phyloP scores from a whole-genome alignment of 148 eudicot species.

The Mesembryanthemum crystallinum region DNA sequence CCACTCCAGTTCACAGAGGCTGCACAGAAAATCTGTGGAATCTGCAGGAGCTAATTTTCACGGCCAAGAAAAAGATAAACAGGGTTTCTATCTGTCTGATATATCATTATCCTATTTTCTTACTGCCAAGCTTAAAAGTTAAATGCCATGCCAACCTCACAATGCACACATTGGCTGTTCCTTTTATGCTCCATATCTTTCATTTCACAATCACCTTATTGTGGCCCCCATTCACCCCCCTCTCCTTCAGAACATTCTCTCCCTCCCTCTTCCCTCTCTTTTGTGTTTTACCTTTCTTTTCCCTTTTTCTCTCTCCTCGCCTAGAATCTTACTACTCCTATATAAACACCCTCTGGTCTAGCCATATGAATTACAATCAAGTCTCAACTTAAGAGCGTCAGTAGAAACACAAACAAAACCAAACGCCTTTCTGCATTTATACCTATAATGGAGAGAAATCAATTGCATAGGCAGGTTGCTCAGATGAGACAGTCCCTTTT shows the following conservation, averaged over 20 bases:
- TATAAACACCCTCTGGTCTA: conserved; percentile 31
- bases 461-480: conserved; percentile 67
- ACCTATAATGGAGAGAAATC: conserved; percentile 56
- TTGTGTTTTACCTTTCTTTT: conserved; percentile 16
- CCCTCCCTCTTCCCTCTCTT: conserved; percentile 6
- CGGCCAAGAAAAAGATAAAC: conserved; percentile 12
- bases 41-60: conserved; percentile 22
- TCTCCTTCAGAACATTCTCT: conserved; percentile 37
- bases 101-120: neutral
- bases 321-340: conserved; percentile 23
- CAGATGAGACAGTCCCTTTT: conserved; percentile 81
- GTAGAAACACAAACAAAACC: conserved; percentile 5
- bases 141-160: conserved; percentile 23
- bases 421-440: neutral
- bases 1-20: conserved; percentile 5
- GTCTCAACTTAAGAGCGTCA: neutral
- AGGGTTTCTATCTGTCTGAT: conserved; percentile 20
- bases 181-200: conserved; percentile 32
- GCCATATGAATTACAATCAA: conserved; percentile 23
- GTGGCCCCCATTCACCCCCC: conserved; percentile 27
- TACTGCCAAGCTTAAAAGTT: conserved; percentile 19
- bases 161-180: conserved; percentile 34
- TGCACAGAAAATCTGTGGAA: conserved; percentile 3
- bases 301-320: conserved; percentile 22
- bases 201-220: conserved; percentile 31